A percentile compares a stretch with the other conserved stretches of the same genome.
These are phyloP conservation scores for Penicillium dipodomyicola DNA, from an alignment of 495 filamentous ascomycete genomes.

Conservation along the genomic window DNA sequence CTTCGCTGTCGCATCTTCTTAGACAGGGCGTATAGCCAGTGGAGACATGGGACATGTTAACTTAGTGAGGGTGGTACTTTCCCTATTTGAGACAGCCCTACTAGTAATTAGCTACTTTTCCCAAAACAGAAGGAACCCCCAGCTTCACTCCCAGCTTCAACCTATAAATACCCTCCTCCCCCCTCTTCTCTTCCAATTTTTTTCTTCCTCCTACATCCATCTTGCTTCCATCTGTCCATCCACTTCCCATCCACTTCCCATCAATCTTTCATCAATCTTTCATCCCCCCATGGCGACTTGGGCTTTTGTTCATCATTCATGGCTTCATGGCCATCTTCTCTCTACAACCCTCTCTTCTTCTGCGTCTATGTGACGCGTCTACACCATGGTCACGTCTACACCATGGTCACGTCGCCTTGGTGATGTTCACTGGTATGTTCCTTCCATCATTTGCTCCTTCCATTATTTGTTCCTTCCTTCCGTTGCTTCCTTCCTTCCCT, in stretches of 20 bases:
- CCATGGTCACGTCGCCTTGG: neutral
- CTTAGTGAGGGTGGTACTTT: neutral
- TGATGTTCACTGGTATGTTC: neutral
- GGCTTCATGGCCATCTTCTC: neutral
- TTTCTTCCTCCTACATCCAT: slow-evolving; percentile 11
- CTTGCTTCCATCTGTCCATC: neutral
- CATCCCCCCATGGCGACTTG: neutral
- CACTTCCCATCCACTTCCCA: neutral
- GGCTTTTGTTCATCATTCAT: neutral
- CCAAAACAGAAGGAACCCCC: neutral
- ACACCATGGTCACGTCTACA: neutral
- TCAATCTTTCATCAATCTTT: no score
- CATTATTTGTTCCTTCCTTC: no score
- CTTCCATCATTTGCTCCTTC: neutral
- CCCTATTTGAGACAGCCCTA: neutral
- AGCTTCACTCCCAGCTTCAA: neutral
- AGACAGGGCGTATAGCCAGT: neutral
- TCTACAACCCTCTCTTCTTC: no score
- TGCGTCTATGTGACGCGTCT: neutral
- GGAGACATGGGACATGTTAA: neutral
- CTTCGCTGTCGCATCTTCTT: neutral
- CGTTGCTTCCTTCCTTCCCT: no score
- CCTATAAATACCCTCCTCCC: slow-evolving; percentile 5
- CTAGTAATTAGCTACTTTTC: neutral
- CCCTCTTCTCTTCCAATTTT: neutral